Conservation (phyloP, 345 rosid species). For the Durio zibethinus region DNA sequence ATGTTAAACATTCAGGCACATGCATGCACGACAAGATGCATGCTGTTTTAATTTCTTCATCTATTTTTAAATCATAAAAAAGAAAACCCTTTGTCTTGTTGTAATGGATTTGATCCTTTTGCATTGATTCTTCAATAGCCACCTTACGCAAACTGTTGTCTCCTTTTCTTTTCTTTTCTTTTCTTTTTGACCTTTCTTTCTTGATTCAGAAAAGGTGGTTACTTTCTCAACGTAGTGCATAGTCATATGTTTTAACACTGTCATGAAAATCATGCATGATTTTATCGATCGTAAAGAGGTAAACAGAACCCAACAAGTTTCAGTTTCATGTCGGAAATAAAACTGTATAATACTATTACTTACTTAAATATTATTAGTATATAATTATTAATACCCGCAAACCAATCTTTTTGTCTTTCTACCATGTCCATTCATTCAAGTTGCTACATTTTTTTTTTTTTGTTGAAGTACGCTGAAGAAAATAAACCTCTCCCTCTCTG, state of each 20-base stretch:
- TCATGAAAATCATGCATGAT: no score
- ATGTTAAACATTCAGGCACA: background rate
- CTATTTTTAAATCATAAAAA: background rate
- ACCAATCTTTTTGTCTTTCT: background rate
- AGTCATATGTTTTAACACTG: no score
- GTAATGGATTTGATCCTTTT: background rate
- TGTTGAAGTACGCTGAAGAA: background rate
- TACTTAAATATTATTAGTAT: no score
- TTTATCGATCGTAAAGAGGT: no score
- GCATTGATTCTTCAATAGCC: background rate
- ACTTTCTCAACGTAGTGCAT: no score
- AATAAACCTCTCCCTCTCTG: background rate
- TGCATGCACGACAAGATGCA: background rate
- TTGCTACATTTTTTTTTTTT: background rate
- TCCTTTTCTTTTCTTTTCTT: no score
- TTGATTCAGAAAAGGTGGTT: background rate
- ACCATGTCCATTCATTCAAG: conserved; percentile 9
- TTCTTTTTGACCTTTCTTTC: background rate
- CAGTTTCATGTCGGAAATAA: background rate
- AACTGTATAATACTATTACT: no score
- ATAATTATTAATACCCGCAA: no score
- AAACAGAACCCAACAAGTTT: background rate
- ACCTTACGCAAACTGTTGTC: no score
- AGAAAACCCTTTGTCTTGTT: background rate
- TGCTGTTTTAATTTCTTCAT: background rate